Base-by-base conservation (phyloP, 2,329 filamentous ascomycete genomes). In the Talaromyces sp. region DNA sequence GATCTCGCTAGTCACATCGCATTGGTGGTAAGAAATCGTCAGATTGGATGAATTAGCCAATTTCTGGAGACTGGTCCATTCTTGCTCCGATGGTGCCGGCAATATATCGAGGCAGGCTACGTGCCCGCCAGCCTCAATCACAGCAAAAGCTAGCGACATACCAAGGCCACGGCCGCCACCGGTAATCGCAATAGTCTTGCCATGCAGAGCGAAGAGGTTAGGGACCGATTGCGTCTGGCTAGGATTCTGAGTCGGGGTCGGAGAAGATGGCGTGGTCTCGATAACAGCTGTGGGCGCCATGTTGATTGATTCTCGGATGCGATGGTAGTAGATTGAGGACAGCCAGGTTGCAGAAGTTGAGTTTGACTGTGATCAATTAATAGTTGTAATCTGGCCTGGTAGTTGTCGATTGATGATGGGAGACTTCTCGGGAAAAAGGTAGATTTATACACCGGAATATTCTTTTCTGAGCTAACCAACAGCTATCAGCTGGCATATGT, bases 141-240 rank as follows among this genome's bases (percentile, higher is more conserved):
- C 74, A 2, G 81, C 82, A 31, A 73, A 72, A 4, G 82, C 78
- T 14, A 84, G 74, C 18, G 78, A 79, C 47, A 84, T 79, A 14
- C 82, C 82, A 0, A 85, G 73, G 14, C 82, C 82, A 16, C 81
- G 78, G 8, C 77, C 81, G 50, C 79, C 82, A 6, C 82, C 82
- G 0, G 83, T 84, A 50, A 85, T 81, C 8, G 70, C 70, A 52
- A 71, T 67, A 10, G 73, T 75, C 64, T 73, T 75, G 50, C 74
- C 74, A 50, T 73, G 69, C 9, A 83, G 77, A 4, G 81, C 81
- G 67, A 83, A 82, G 36, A 81, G 75, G 79, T 65, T 47, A 12
- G 60, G 68, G 69, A 57, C 36, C 16, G 36, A n/a, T 40, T 40
- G 36, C 16, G 36, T n/a, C 12, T 40, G 14, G 3, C 5, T 40